Evolutionary conservation across 352 stramenopile species (phyloP).

Genomic region (Pythium myriotylum): DNA sequence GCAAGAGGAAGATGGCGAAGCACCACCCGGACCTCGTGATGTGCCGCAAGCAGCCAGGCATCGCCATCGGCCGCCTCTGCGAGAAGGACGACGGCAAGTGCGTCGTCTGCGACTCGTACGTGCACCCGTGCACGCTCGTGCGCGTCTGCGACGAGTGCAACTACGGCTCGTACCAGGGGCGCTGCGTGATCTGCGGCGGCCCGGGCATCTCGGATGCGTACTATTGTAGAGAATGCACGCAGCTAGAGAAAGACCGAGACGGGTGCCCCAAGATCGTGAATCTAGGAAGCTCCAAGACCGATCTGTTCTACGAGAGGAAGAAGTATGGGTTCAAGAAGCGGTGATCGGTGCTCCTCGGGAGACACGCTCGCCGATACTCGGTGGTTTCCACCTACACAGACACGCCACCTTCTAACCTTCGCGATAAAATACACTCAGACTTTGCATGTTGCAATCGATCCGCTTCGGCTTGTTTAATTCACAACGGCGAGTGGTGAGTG

Average conservation of each 20-base stretch:
- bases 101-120: conserved; percentile 99
- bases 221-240: conserved; percentile 99
- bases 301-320: conserved; percentile 99
- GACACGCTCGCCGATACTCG: too few relatives aligned
- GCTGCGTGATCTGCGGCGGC: conserved; percentile 98
- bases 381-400: too few relatives aligned
- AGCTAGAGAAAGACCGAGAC: conserved; percentile 96
- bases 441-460: too few relatives aligned
- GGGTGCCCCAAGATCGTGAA: conserved; percentile 99
- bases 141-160: conserved; percentile 99
- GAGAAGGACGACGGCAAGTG: conserved; percentile 99
- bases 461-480: too few relatives aligned
- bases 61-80: conserved; percentile 96
- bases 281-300: conserved; percentile 92
- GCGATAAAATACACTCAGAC: too few relatives aligned
- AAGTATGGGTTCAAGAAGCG: conserved; percentile 96
- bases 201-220: conserved; percentile 98
- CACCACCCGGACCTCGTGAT: conserved; percentile 99
- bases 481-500: too few relatives aligned
- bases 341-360: conserved; percentile 33
- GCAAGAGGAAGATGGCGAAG: conserved; percentile 93
- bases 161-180: conserved; percentile 96
- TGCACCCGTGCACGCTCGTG: conserved; percentile 96
- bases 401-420: too few relatives aligned
- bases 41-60: conserved; percentile 99